Evolutionary conservation across 495 filamentous ascomycete genomes (phyloP).

Genomic region (Parachaetomium inaequale): DNA sequence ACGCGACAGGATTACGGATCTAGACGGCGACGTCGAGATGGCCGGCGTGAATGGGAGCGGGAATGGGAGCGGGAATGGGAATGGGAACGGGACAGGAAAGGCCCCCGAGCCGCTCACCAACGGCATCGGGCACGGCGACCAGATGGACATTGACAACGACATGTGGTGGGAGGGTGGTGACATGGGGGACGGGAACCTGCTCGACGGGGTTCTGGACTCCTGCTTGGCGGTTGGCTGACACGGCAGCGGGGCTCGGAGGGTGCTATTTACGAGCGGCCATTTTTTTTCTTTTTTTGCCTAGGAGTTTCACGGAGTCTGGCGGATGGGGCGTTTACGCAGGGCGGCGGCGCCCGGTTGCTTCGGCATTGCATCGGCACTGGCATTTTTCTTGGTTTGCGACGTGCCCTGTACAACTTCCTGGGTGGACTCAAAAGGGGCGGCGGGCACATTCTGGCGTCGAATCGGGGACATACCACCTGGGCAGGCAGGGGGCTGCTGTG

Average conservation of each 20-base stretch:
- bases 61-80: too few relatives aligned
- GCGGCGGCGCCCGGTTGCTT: slow-evolving; percentile 13
- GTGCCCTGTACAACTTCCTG: slow-evolving; percentile 9
- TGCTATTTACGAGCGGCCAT: slow-evolving; percentile 1
- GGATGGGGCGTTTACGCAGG: slow-evolving; percentile 7
- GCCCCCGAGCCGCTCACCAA: slow-evolving; percentile 31
- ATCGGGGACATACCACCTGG: not conserved
- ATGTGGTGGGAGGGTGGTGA: slow-evolving; percentile 74
- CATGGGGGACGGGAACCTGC: slow-evolving; percentile 54
- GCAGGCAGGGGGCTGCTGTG: not conserved
- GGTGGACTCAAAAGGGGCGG: slow-evolving; percentile 9
- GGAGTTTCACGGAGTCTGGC: not conserved
- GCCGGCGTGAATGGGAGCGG: slow-evolving; percentile 31
- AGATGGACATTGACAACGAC: slow-evolving; percentile 63
- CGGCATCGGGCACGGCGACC: slow-evolving; percentile 41
- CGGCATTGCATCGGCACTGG: slow-evolving; percentile 14
- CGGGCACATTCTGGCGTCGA: slow-evolving; percentile 10
- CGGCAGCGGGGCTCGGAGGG: not conserved
- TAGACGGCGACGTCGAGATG: slow-evolving; percentile 31
- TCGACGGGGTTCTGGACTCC: slow-evolving; percentile 68
- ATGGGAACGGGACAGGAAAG: slow-evolving; percentile 23
- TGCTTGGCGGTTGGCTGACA: slow-evolving; percentile 36
- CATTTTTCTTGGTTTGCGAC: slow-evolving; percentile 6
- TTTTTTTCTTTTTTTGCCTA: not conserved
- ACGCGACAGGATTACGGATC: slow-evolving; percentile 25